Base-by-base conservation (phyloP, 805 yeast genomes). In the Torulaspora delbrueckii region DNA sequence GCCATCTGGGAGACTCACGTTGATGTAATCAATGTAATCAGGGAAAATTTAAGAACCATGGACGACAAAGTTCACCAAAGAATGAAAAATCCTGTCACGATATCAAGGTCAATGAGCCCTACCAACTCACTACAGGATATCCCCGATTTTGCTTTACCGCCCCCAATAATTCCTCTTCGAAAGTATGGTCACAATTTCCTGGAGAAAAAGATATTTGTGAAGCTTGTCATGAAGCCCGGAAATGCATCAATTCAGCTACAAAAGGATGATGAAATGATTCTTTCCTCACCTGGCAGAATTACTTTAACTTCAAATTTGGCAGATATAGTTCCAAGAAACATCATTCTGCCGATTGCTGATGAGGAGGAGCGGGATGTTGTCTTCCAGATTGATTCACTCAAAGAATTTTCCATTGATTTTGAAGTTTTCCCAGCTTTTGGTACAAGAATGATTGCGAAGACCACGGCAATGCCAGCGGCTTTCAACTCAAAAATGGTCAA, bases 361-460 rank as follows among this genome's bases (percentile, higher is more conserved):
- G 57, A 51, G 27, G 88, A 83, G 45, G 75, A 75, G 30, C 82
- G 79, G 40, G 78, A 81, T 38, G 78, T 87, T 49, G 82, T 90
- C 4, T 91, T 91, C 68, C 96, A 90, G 65, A 79, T 90, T 6
- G 91, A 86, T 56, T 70, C 84, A 2, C 77, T 89, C 45, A 81
- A 85, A 12, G 78, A 82, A 19, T 87, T 89, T 58, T 71, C 80
- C 24, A 77, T 90, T 43, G 95, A 87, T 59, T 84, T 90, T 60
- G 98, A 93, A 63, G 77, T 93, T 9, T 90, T 84, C 65, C 97
- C 99, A 1, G 86, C 91, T 6, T 93, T 88, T 68, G 99, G 99
- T 19, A 89, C 98, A 0, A 77, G 96, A 51, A 70, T 91, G 45
- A 82, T 91, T 42, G 96, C 96, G 3, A 91, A 90, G 59, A 77